Evolutionary conservation across 768 basidiomycete genomes (phyloP).

Genomic region (Hydnomerulius pinastri): DNA sequence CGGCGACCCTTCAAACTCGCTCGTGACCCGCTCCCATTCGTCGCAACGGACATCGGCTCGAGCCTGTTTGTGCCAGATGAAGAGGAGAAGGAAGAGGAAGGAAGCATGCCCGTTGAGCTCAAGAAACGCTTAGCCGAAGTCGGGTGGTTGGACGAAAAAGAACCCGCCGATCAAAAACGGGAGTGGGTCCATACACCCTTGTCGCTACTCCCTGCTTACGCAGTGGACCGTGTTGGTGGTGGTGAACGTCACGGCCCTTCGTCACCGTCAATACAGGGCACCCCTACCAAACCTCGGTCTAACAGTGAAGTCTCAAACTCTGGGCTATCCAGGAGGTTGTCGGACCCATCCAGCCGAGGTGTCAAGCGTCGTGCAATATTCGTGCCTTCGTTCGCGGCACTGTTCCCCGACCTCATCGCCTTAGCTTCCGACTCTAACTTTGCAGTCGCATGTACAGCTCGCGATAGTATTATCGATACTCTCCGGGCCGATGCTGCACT

Average conservation of each 20-base stretch:
- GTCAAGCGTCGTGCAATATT: constrained; percentile 68
- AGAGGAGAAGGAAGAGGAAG: constrained; percentile 50
- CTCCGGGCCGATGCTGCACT: constrained; percentile 77
- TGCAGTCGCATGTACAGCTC: constrained; percentile 55
- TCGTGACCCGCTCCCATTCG: constrained; percentile 71
- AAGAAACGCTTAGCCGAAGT: constrained; percentile 69
- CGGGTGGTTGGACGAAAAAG: constrained; percentile 70
- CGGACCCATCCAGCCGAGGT: constrained; percentile 42
- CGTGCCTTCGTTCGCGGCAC: constrained; percentile 55
- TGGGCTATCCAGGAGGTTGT: constrained; percentile 44
- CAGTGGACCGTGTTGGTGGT: constrained; percentile 52
- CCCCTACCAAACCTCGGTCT: constrained; percentile 32
- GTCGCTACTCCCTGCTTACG: constrained; percentile 58
- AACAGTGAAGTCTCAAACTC: constrained; percentile 26
- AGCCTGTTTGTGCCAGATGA: constrained; percentile 57
- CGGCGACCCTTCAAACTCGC: constrained; percentile 69
- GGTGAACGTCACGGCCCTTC: constrained; percentile 29
- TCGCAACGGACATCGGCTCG: constrained; percentile 75
- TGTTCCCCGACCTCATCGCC: constrained; percentile 55
- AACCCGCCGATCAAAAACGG: constrained; percentile 52
- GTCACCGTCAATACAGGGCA: constrained; percentile 36
- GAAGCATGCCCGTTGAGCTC: constrained; percentile 63
- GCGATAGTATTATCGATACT: constrained; percentile 57
- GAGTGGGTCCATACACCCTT: constrained; percentile 67
- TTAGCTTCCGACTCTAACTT: constrained; percentile 57